Evolutionary conservation across 2,329 filamentous ascomycete genomes (phyloP), one percentile per base, ranked within the genome.

Genomic region (Aureobasidium leucospermi): DNA sequence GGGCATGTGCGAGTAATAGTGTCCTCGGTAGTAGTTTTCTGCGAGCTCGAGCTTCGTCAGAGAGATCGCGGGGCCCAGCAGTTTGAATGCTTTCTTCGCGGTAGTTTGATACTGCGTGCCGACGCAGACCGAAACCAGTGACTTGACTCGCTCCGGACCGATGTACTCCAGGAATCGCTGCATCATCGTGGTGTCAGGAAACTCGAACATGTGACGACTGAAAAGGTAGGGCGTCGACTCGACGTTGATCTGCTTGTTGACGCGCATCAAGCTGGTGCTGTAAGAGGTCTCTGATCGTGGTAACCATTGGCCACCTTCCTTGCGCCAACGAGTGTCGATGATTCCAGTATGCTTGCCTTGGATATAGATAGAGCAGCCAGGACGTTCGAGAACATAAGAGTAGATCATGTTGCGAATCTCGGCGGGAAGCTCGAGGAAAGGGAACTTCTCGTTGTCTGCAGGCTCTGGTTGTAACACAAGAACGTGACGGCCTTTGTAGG

Each of bases 321-420:
- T 10, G 19, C 7, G 16, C 53, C 55, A 58, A 10, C 8, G 2
- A 23, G 34, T 13, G 1, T 48, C 11, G 23, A 47, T 58, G 13
- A 31, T 6, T n/a, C 55, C 43, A 32, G 32, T n/a, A 1, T 34
- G n/a, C 15, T 58, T 58, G 8, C 43, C 43, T 2, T 11, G 32
- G 8, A 58, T 6, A 3, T 28, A 11, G n/a, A 58, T 5, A 8
- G 0, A 4, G 2, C 13, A 32, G 31, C 34, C 43, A 8, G 42
- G 55, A 3, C 55, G 38, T 16, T 58, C 59, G 2, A 63, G 56
- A 2, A 59, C 60, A 32, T 31, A 32, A 9, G 62, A 43, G 34
- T 64, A 64, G 28, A 67, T 60, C 58, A 65, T 63, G 38, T 60
- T 62, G 46, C 63, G 62, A 19, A 67, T 60, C 47, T 67, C 65